Base-by-base conservation (phyloP, 108 stramenopile species). In the Aurantiochytrium sp. region DNA sequence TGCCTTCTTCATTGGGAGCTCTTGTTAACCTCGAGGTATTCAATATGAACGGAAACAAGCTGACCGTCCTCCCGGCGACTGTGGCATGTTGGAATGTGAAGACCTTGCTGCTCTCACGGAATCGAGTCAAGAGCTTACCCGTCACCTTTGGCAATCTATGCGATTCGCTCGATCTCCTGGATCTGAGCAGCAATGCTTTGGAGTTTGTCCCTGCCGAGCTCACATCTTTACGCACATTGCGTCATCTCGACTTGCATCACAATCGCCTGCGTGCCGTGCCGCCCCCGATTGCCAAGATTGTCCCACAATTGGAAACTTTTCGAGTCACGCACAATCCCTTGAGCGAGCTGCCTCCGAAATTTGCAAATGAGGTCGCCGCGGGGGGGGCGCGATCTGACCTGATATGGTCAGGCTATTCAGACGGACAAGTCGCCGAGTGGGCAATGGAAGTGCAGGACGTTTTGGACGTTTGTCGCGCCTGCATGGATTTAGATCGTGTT, bases 81-180 rank as follows among this genome's bases (percentile, higher is more conserved):
- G 29, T 89, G 88, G 88, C n/a, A 28, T 89, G 23, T 28, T 42
- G 60, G 29, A 42, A 72, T 10, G 42, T 89, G 18, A 47, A 71
- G 18, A 51, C 12, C 23, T 12, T 89, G n/a, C 5, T 45, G 35
- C 42, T 89, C 29, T 49, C 88, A 18, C 28, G 88, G 10, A 89
- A 89, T 28, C n/a, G 18, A 5, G 12, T 89, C 16, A 35, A 16
- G 5, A 21, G 88, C 5, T 19, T 89, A 28, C 88, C 88, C 6
- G 35, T 21, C 16, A 76, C 72, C 16, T 45, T 89, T 89, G 64
- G 88, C 89, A 72, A 71, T 6, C 64, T 89, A 35, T 69, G 64
- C 42, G 25, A 60, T 0, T 42, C 59, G 14, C 60, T 89, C 25
- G 35, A 64, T 12, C 44, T 45, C 18, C 29, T 89, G 47, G 45